Percentiles rank a stretch among this genome's conserved stretches.
Evolutionary conservation across 768 basidiomycete genomes (phyloP).

Genomic region (Boletus rufocinnamomeus): DNA sequence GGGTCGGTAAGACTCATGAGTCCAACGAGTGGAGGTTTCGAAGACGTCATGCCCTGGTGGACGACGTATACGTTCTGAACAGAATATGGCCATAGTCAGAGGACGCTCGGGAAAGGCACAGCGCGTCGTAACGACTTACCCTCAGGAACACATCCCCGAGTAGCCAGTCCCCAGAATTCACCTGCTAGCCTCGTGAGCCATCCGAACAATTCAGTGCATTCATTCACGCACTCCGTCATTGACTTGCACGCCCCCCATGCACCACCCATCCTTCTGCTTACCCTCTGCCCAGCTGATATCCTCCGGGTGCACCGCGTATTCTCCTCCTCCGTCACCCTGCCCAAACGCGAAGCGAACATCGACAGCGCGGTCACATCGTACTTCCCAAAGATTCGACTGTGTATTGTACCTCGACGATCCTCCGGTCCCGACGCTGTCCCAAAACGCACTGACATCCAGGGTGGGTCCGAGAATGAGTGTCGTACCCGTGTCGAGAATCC

Average conservation of each 20-base stretch:
- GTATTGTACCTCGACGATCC: constrained; percentile 40
- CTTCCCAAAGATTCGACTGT: constrained; percentile 45
- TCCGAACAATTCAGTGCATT: not conserved
- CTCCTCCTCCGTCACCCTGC: constrained; percentile 31
- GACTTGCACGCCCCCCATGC: constrained; percentile 56
- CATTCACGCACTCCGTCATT: constrained; percentile 46
- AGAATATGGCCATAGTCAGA: constrained; percentile 7
- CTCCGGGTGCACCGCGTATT: constrained; percentile 50
- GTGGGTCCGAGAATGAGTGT: constrained; percentile 57
- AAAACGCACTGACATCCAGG: constrained; percentile 54
- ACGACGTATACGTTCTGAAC: constrained; percentile 55
- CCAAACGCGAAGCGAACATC: constrained; percentile 49
- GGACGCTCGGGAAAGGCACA: not conserved
- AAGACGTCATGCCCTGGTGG: constrained; percentile 45
- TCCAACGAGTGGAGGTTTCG: constrained; percentile 46
- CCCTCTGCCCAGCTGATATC: constrained; percentile 55
- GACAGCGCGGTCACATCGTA: constrained; percentile 52
- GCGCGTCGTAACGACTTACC: constrained; percentile 34
- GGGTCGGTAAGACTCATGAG: constrained; percentile 48
- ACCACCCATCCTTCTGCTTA: constrained; percentile 45
- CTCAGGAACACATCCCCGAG: constrained; percentile 60
- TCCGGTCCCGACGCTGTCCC: constrained; percentile 45
- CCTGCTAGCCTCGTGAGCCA: constrained; percentile 31
- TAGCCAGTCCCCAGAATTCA: constrained; percentile 62
- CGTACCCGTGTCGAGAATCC: constrained; percentile 65